These are phyloP conservation scores for Blastomyces silverae DNA, from an alignment of 2,329 filamentous ascomycete genomes.

Conservation along the genomic window DNA sequence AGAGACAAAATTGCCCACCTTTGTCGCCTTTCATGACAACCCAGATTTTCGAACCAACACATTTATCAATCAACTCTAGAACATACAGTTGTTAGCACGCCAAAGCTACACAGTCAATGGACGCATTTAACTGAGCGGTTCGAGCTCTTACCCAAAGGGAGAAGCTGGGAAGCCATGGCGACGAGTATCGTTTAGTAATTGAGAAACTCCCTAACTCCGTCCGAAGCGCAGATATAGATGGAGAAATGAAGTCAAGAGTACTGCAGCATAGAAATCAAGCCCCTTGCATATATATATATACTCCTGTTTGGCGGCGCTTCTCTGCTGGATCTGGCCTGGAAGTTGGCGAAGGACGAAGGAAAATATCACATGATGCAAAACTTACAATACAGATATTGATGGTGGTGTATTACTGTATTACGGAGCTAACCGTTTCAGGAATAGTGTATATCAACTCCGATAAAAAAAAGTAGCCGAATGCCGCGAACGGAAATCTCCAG, in stretches of 20 bases:
- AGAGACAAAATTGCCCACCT: slow-evolving; percentile 50
- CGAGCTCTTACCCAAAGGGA: slow-evolving; percentile 56
- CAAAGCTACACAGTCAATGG: slow-evolving; percentile 14
- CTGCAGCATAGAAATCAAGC: background rate
- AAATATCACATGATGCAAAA: background rate
- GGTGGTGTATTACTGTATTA: background rate
- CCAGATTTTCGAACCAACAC: slow-evolving; percentile 95
- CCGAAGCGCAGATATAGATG: background rate
- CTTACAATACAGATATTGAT: background rate
- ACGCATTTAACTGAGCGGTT: slow-evolving; percentile 14
- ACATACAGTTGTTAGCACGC: background rate
- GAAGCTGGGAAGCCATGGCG: slow-evolving; percentile 63
- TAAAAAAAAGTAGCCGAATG: background rate
- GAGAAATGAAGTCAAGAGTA: background rate
- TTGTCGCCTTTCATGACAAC: slow-evolving; percentile 99
- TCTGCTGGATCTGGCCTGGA: background rate
- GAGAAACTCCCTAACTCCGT: background rate
- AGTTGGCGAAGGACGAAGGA: background rate
- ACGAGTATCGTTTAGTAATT: background rate
- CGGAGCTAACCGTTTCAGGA: background rate
- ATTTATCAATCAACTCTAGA: slow-evolving; percentile 95
- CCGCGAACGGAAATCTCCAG: background rate
- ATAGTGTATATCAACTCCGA: slow-evolving; percentile 3
- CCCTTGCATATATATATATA: background rate
- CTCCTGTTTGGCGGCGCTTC: background rate